Base-by-base conservation (phyloP, 2,329 filamentous ascomycete species). In the Coniochaeta prunicola region DNA sequence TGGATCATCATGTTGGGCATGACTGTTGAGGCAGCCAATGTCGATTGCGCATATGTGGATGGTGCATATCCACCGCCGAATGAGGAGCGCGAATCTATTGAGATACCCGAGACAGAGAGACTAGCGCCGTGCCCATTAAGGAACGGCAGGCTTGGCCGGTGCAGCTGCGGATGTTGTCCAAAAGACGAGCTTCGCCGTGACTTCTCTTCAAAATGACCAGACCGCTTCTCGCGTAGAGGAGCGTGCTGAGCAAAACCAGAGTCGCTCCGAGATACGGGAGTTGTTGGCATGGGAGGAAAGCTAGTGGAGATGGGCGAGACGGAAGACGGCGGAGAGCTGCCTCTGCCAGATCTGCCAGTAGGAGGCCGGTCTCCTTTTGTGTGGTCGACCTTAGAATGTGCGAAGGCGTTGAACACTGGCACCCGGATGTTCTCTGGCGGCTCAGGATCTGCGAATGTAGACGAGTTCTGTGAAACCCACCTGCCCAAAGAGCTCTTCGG, bases 121-220 rank as follows among this genome's bases (percentile, higher is more conserved):
- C 83, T 85, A 13, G 82, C 73, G 57, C 81, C 80, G 64, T 88
- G 84, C 4, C 84, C 83, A 64, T 83, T 85, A 15, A 91, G 78
- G 74, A 93, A 92, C 4, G 92, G 90, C 33, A 87, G 76, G 70
- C 84, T 90, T 5, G 89, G 88, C 45, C 88, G 81, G 64, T 90
- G 83, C 21, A 88, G 74, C 64, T 86, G 82, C 70, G 86, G 87
- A 65, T 91, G 90, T 69, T 92, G 80, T 31, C 88, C 90, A 73
- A 96, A 96, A 1, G 92, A 96, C n/a, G 92, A 96, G 76, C 92
- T 97, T 64, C 93, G 85, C 60, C 92, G 85, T n/a, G 89, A 89
- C 64, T 81, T 76, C 62, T 88, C 85, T 67, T 94, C 90, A 65
- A 97, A 96, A 70, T 97, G 91, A 1, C 90, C 92, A 3, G 94